A percentile compares a stretch with the other conserved stretches of the same genome.
Conservation (phyloP, 2,329 filamentous ascomycete species). For the Colletotrichum siamense region DNA sequence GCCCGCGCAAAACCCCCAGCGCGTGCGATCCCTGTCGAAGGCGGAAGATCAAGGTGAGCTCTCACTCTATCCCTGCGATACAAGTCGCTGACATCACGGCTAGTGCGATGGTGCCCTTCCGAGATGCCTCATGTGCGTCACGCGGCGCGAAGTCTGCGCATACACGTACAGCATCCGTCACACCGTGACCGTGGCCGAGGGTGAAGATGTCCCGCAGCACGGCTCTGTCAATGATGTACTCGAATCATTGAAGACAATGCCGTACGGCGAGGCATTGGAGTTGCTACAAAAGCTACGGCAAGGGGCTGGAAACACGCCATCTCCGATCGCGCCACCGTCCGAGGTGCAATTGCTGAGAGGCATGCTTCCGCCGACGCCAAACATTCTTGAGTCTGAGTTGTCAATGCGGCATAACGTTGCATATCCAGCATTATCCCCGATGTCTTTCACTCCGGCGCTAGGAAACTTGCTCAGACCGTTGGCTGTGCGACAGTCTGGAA, state of each 20-base stretch:
- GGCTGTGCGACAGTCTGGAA: not conserved
- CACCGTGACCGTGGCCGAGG: not conserved
- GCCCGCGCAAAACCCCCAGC: not conserved
- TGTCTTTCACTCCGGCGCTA: not conserved
- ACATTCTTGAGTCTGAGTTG: not conserved
- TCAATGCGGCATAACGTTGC: not conserved
- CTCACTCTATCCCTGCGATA: accelerated
- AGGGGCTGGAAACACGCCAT: not conserved
- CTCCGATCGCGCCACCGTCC: not conserved
- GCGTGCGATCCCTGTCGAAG: constrained; percentile 12
- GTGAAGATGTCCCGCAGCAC: not conserved
- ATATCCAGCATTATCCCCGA: not conserved
- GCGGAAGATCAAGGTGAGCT: not conserved
- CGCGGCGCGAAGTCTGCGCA: not conserved
- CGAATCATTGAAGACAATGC: not conserved
- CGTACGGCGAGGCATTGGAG: not conserved
- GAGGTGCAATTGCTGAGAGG: not conserved
- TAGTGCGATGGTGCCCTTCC: constrained; percentile 8
- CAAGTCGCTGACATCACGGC: not conserved
- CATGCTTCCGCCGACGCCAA: not conserved
- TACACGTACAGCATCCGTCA: constrained; percentile 10
- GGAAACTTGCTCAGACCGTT: not conserved
- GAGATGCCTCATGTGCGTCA: constrained; percentile 6
- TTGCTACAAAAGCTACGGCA: not conserved
- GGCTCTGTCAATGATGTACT: not conserved